Evolutionary conservation across 768 basidiomycete species (phyloP), one percentile per base, ranked within the genome.

Genomic region (Termitomyces sp.): DNA sequence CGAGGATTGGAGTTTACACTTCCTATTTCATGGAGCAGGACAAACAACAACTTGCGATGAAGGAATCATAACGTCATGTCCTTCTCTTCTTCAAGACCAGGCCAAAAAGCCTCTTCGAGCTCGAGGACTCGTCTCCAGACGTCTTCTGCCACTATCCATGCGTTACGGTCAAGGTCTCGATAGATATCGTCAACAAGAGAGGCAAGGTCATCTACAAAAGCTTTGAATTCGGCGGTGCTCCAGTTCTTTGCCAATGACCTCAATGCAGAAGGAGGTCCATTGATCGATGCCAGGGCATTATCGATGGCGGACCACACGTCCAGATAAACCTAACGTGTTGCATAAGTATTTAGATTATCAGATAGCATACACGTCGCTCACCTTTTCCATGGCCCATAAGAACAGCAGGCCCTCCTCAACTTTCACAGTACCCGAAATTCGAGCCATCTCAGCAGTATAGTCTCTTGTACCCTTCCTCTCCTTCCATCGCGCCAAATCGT

Each of bases 331-430:
- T 91, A 51, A 12, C 24, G 24, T n/a, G n/a, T 18, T 45, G 44
- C 20, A 6, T 57, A 36, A 58, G 22, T 45, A 32, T 50, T 60
- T 45, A 12, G 13, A 20, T 35, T 28, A 12, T 24, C 22, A 4
- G 13, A 13, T 20, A 20, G 7, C 16, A 62, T n/a, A 58, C 22
- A 12, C 3, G 9, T 16, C 15, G 7, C 16, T 22, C 58, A 89
- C 90, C 76, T 83, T 80, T 70, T 91, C 90, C 89, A 91, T 91
- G 0, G 87, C 87, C 89, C 89, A 91, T 15, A 92, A 73, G 63
- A 92, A 86, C 1, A 91, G 76, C 22, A 92, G 72, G 0, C 86
- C 87, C 45, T 92, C 90, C 53, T 83, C 80, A 20, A 89, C 64
- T 0, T 73, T 76, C 4, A 78, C 81, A 16, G 72, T 66, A 6